Base-by-base conservation (phyloP, 345 rosid species). In the Ailanthus altissimus region DNA sequence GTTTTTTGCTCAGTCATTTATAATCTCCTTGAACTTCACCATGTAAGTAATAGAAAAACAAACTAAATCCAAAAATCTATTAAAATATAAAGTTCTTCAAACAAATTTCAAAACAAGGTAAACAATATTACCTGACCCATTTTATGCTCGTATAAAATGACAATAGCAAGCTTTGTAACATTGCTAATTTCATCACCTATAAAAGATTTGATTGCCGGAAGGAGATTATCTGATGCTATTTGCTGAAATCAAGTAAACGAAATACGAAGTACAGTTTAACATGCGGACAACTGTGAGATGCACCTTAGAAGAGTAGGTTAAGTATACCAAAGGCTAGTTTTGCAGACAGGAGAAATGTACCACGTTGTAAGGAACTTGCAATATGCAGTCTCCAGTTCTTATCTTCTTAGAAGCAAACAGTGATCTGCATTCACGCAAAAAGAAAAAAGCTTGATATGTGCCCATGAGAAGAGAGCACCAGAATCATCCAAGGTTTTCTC, bases 281-380 rank as follows among this genome's bases (percentile, higher is more conserved):
- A 79, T 66, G 53, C 78, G 50, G 45, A 45, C 40, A 18, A 15
- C 40, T 23, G 32, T 18, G 18, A 43, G 77, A 42, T 77, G 38
- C 40, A 61, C 57, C n/a, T 59, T 43, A 78, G 6, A 68, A 64
- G 21, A 40, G 13, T 74, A 36, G 49, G 28, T 18, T 25, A 15
- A 47, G 63, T 4, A 54, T 56, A 54, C 56, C 47, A 69, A 69
- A 28, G 8, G 40, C 75, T 72, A 56, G 65, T 57, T 57, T n/a
- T 45, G 25, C 2, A 38, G 26, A 46, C 28, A 32, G 28, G 40
- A 58, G 18, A 62, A 46, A 42, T 67, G 21, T 83, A 94, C 98
- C 88, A 56, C 88, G 11, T 58, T 51, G 49, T 83, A 90, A 47
- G 98, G 98, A 79, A 94, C 91, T 84, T 81, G 84, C 85, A 91